Conservation (phyloP, 2,329 filamentous ascomycete genomes). For the Penicillium hesseltinei region DNA sequence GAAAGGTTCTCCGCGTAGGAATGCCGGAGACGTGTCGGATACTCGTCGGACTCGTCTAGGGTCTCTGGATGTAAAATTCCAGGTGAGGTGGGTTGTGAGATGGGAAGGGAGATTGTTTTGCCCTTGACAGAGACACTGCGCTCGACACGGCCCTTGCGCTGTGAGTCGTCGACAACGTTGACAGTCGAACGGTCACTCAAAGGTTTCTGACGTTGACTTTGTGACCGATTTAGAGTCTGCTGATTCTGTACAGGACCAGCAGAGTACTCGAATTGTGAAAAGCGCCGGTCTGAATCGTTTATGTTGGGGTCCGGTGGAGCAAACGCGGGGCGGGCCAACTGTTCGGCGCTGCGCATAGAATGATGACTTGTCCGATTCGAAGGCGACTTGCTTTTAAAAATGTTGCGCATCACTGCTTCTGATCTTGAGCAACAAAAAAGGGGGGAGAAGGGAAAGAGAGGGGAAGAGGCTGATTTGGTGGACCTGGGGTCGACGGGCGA, state of each 20-base stretch:
- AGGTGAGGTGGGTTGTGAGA: conserved; percentile 24
- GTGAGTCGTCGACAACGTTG: conserved; percentile 28
- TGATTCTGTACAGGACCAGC: not conserved
- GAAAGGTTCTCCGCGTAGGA: conserved; percentile 13
- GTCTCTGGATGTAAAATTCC: conserved; percentile 11
- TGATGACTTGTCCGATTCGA: conserved; percentile 13
- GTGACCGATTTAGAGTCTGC: conserved; percentile 21
- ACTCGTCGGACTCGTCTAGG: conserved; percentile 2
- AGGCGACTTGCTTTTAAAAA: conserved; percentile 26
- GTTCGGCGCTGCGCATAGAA: conserved; percentile 22
- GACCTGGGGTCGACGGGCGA: not conserved
- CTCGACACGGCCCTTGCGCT: conserved; percentile 27
- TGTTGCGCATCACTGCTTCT: conserved; percentile 24
- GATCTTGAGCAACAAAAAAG: not conserved
- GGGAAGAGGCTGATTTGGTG: conserved; percentile 3
- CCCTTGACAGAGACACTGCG: conserved; percentile 30
- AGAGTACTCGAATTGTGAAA: conserved; percentile 9
- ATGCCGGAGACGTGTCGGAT: not conserved
- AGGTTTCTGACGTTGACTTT: conserved; percentile 27
- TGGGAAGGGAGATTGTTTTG: conserved; percentile 18
- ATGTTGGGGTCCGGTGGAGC: conserved; percentile 19
- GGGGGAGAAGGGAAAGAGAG: not conserved
- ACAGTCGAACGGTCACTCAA: conserved; percentile 20
- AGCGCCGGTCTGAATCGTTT: conserved; percentile 5
- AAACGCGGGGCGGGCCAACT: conserved; percentile 19